Evolutionary conservation across 2,329 filamentous ascomycete genomes (phyloP), one percentile per base, ranked within the genome.

Genomic region (Alternaria sp.): DNA sequence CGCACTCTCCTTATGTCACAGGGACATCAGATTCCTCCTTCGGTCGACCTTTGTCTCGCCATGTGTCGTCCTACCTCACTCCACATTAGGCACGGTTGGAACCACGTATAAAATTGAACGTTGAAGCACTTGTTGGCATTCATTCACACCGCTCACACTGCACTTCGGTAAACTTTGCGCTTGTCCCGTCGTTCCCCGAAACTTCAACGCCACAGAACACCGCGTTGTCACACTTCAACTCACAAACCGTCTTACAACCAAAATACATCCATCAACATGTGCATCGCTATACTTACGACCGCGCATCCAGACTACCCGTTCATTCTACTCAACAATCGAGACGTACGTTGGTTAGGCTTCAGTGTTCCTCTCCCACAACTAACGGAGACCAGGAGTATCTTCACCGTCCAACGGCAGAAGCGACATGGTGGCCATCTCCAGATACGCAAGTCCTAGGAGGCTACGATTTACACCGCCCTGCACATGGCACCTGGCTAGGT

Each of bases 401-500:
- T 55, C 83, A 83, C 65, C 86, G 88, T 33, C 88, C 88, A 55
- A 90, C 88, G 21, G 84, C 86, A 30, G 79, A 80, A 33, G 87
- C 86, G 62, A 78, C 82, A 69, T 90, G 87, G 87, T 90, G 88
- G 88, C 83, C 85, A 45, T 70, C 80, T 12, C 87, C 87, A 4
- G 77, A 87, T 69, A 70, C 78, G 15, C 81, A 89, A 65, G 84
- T 90, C 58, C 81, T 90, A 7, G 88, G 87, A 28, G 88, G 87
- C 21, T 87, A 87, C 47, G 88, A 90, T 73, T 82, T 90, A 11
- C 86, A 88, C 51, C 86, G 88, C 25, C 75, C 84, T 14, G 85
- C 82, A 43, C 86, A 87, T 58, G 88, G 88, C 21, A 90, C 88
- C 63, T 90, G 88, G 88, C 84, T 90, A 51, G 88, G 87, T 20